Evolutionary conservation across 2,329 filamentous ascomycete species (phyloP).

Genomic region (Aspergillus puulaauensis): DNA sequence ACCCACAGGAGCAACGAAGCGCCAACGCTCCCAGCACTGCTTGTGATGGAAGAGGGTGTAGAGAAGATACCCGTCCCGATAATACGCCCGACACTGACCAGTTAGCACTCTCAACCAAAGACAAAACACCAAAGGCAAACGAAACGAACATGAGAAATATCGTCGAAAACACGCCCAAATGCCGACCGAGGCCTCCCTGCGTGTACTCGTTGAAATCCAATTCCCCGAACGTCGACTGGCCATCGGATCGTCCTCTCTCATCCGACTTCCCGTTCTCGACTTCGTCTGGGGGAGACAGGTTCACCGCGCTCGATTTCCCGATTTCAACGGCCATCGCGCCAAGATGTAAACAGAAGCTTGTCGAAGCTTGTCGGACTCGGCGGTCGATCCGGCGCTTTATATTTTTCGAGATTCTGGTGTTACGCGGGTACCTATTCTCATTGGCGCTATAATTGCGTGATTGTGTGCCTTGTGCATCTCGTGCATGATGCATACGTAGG

Average conservation of each 20-base stretch:
- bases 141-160: constrained; percentile 1
- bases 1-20: constrained; percentile 57
- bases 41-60: constrained; percentile 58
- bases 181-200: constrained; percentile 4
- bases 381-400: not conserved
- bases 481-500: no score
- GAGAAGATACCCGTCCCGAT: constrained; percentile 43
- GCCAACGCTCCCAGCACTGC: constrained; percentile 55
- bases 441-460: not conserved
- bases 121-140: no score
- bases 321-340: not conserved
- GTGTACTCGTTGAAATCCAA: constrained; percentile 2
- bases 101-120: no score
- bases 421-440: not conserved
- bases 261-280: not conserved
- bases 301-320: not conserved
- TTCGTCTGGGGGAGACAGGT: not conserved
- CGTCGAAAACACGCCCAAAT: constrained; percentile 1
- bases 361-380: not conserved
- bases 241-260: not conserved
- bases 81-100: not conserved
- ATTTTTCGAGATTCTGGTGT: not conserved
- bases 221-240: not conserved
- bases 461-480: not conserved
- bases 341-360: not conserved